Evolutionary conservation across 1,284 basidiomycete genomes (phyloP).

Genomic region (Coniophora puteana): DNA sequence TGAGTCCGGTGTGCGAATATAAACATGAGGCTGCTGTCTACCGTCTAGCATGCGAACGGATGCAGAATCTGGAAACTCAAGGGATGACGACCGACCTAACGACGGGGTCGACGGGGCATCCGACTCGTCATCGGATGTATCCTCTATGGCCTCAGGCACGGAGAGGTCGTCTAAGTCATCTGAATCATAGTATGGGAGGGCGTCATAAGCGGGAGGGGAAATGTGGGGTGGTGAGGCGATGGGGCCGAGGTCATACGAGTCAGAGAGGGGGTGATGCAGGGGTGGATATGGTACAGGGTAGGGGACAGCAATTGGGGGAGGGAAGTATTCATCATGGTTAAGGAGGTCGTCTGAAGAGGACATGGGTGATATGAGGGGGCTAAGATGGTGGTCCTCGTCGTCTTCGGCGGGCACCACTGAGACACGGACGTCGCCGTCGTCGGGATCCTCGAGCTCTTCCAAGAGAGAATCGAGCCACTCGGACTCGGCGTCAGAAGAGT

Average conservation of each 20-base stretch:
- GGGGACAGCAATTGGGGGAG: constrained; percentile 45
- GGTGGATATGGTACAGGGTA: constrained; percentile 67
- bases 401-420: constrained; percentile 44
- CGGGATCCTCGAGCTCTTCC: constrained; percentile 55
- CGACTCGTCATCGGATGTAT: constrained; percentile 79
- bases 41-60: constrained; percentile 43
- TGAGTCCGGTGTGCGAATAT: constrained; percentile 53
- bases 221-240: constrained; percentile 38
- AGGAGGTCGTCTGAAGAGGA: constrained; percentile 70
- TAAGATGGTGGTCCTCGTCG: constrained; percentile 53
- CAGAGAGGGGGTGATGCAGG: constrained; percentile 50
- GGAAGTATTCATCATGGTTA: constrained; percentile 45
- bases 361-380: constrained; percentile 61
- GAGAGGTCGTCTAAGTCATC: constrained; percentile 64
- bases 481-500: constrained; percentile 64
- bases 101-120: constrained; percentile 65
- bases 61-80: constrained; percentile 44
- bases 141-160: constrained; percentile 76
- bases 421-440: constrained; percentile 39
- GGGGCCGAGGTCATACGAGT: constrained; percentile 40
- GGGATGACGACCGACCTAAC: constrained; percentile 43
- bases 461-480: constrained; percentile 77
- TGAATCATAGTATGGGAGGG: constrained; percentile 56
- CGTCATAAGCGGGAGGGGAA: constrained; percentile 41
- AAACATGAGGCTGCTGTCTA: constrained; percentile 51